Evolutionary conservation across 2,329 filamentous ascomycete genomes (phyloP).

Genomic region (Blastomyces gilchristii): DNA sequence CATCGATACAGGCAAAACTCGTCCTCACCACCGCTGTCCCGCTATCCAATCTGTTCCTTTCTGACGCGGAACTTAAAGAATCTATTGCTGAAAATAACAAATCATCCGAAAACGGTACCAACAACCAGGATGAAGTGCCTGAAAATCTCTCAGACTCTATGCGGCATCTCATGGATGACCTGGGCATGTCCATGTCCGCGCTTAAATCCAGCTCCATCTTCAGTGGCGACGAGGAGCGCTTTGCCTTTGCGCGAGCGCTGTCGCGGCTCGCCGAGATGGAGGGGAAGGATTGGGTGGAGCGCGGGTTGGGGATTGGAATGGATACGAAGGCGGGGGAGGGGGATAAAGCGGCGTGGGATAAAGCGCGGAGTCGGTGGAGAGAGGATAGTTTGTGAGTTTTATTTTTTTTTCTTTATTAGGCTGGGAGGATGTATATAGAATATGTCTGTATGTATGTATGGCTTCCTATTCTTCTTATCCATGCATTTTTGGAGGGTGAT

Average conservation of each 20-base stretch:
- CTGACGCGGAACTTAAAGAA: slow-evolving; percentile 56
- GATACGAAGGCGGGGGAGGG: slow-evolving; percentile 30
- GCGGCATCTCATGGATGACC: slow-evolving; percentile 74
- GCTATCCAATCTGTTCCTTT: slow-evolving; percentile 75
- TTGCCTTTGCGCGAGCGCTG: slow-evolving; percentile 85
- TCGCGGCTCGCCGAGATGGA: slow-evolving; percentile 86
- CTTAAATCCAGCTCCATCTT: slow-evolving; percentile 82
- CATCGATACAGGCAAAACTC: slow-evolving; percentile 63
- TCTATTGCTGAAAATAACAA: slow-evolving; percentile 37
- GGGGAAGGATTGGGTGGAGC: slow-evolving; percentile 86
- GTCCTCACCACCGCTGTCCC: slow-evolving; percentile 85
- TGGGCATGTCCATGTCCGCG: slow-evolving; percentile 73
- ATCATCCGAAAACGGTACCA: slow-evolving; percentile 12
- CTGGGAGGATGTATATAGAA: neutral
- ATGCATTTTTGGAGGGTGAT: neutral
- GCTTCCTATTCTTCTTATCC: neutral
- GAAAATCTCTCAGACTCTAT: slow-evolving; percentile 56
- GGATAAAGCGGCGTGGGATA: slow-evolving; percentile 39
- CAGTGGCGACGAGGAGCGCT: slow-evolving; percentile 88
- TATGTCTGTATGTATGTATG: neutral
- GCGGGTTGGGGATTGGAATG: slow-evolving; percentile 48
- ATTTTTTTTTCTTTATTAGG: neutral
- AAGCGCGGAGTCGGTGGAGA: slow-evolving; percentile 40
- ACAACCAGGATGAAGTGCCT: slow-evolving; percentile 34
- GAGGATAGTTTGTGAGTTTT: slow-evolving; percentile 38